phyloP scores from a whole-genome alignment of 2,329 filamentous ascomycete genomes.

The Aspergillaceae sp. region DNA sequence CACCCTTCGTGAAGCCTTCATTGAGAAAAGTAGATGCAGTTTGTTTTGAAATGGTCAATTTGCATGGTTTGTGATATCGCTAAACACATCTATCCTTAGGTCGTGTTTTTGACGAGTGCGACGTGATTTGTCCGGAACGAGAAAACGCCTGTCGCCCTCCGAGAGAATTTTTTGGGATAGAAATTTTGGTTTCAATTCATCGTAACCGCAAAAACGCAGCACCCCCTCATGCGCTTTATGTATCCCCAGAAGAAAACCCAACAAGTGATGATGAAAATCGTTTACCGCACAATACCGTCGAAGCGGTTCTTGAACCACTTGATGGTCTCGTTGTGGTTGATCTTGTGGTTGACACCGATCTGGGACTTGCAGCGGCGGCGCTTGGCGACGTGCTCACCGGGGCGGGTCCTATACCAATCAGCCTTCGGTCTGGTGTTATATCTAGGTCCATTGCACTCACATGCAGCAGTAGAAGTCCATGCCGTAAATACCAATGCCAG shows the following conservation, averaged over 20 bases:
- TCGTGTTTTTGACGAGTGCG: slow-evolving; percentile 21
- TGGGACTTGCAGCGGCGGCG: slow-evolving; percentile 80
- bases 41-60: slow-evolving; percentile 5
- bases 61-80: slow-evolving; percentile 26
- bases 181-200: slow-evolving; percentile 22
- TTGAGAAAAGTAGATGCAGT: slow-evolving; percentile 43
- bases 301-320: slow-evolving; percentile 97
- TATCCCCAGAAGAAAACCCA: slow-evolving; percentile 11
- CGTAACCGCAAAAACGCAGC: slow-evolving; percentile 26
- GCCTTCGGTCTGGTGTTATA: background rate
- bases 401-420: slow-evolving; percentile 60
- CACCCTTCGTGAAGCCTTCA: slow-evolving; percentile 52
- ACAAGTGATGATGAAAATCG: slow-evolving; percentile 13
- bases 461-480: slow-evolving; percentile 99
- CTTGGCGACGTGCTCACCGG: slow-evolving; percentile 94
- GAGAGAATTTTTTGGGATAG: background rate
- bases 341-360: slow-evolving; percentile 82
- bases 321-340: slow-evolving; percentile 90
- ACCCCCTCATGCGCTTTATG: slow-evolving; percentile 15
- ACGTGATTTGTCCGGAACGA: slow-evolving; percentile 13
- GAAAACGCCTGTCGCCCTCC: slow-evolving; percentile 13
- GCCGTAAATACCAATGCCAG: slow-evolving; percentile 95
- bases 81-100: slow-evolving; percentile 33
- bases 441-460: slow-evolving; percentile 42
- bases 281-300: slow-evolving; percentile 98